Evolutionary conservation across 129 eudicot species (phyloP).

Genomic region (Smallanthus sonchifolius): DNA sequence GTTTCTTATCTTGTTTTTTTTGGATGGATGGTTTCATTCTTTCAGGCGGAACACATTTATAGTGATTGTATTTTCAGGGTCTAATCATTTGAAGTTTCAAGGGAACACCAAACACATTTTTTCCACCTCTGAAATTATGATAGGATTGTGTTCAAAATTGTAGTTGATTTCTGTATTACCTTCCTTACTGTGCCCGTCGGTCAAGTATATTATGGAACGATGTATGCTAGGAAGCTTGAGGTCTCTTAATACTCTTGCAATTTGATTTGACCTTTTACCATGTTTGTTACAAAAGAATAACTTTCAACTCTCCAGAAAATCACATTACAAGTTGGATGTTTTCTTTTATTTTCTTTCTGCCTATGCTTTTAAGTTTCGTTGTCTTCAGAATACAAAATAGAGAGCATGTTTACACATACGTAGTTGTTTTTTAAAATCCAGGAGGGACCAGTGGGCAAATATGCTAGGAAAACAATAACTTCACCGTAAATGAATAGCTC

Average conservation of each 20-base stretch:
- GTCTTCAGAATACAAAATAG: background rate
- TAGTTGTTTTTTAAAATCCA: background rate
- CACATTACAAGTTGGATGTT: background rate
- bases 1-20: background rate
- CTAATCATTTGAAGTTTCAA: background rate
- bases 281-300: background rate
- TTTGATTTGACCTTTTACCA: slow-evolving; percentile 5
- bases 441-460: background rate
- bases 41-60: background rate
- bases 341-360: background rate
- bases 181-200: too few species aligned
- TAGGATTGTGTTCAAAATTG: background rate
- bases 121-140: background rate
- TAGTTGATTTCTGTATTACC: slow-evolving; percentile 5
- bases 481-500: background rate
- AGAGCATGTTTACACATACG: background rate
- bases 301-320: background rate
- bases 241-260: background rate
- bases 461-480: background rate
- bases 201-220: background rate
- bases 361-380: background rate
- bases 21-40: background rate
- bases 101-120: background rate
- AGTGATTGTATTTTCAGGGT: background rate
- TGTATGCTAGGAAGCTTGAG: background rate